Evolutionary conservation across 441 rosid species (phyloP).

Genomic region (Populus trichocarpa): DNA sequence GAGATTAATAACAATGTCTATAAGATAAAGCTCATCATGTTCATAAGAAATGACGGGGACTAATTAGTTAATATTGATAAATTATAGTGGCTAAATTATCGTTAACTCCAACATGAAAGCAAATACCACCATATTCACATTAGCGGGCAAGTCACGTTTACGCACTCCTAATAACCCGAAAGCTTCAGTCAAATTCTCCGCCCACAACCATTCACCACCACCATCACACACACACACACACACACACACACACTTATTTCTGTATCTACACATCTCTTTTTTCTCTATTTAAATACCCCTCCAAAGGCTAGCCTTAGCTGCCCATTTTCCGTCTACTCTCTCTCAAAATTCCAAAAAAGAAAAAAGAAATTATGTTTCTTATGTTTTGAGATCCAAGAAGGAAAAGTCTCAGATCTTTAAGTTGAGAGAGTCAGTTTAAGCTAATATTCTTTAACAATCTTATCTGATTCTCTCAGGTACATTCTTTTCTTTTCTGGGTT

Average conservation of each 20-base stretch:
- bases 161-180: constrained; percentile 1
- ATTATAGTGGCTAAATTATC: neutral
- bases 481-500: neutral
- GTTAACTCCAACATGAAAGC: neutral
- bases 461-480: constrained; percentile 11
- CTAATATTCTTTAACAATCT: neutral
- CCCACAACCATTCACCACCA: neutral
- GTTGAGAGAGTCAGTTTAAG: neutral
- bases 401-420: neutral
- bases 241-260: neutral
- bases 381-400: neutral
- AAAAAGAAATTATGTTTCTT: neutral
- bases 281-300: neutral
- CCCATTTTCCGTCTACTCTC: neutral
- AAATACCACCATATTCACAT: neutral
- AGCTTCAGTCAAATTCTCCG: neutral
- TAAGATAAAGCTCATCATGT: neutral
- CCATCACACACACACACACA: neutral
- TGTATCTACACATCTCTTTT: neutral
- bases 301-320: neutral
- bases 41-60: neutral
- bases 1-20: neutral
- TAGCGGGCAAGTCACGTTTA: constrained; percentile 11
- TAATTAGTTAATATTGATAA: too few relatives aligned
- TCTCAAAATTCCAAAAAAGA: neutral